Conservation (phyloP, 768 basidiomycete genomes). For the Serendipita sp. region DNA sequence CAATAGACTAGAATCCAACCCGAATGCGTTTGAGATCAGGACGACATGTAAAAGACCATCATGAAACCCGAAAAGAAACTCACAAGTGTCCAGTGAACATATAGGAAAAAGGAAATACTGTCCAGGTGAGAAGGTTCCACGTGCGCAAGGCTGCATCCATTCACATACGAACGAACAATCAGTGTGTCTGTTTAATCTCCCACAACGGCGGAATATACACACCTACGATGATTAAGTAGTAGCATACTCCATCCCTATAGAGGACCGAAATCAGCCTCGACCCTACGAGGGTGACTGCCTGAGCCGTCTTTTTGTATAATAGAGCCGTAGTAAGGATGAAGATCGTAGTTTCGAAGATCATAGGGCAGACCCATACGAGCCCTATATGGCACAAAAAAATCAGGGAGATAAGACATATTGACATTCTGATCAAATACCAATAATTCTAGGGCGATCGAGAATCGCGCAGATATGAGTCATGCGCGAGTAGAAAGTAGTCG, state of each 20-base stretch:
- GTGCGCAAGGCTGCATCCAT: background rate
- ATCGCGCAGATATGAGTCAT: background rate
- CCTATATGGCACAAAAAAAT: background rate
- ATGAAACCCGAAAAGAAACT: background rate
- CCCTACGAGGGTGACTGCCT: background rate
- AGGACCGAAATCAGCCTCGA: background rate
- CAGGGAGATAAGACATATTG: no score
- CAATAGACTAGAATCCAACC: background rate
- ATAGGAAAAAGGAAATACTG: background rate
- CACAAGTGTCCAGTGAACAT: background rate
- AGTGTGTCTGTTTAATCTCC: no score
- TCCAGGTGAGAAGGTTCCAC: background rate
- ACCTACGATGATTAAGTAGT: background rate
- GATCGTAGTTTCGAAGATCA: constrained; percentile 1
- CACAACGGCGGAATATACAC: no score
- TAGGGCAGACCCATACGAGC: background rate
- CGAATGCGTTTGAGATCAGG: background rate
- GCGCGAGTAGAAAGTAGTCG: background rate
- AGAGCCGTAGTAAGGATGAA: background rate
- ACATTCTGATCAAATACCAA: background rate
- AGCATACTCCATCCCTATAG: background rate
- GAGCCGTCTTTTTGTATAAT: background rate
- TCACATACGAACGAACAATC: no score
- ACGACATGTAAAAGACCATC: no score
- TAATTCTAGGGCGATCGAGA: background rate